Conservation (phyloP, 352 stramenopile genomes). For the Pythium angustatum region DNA sequence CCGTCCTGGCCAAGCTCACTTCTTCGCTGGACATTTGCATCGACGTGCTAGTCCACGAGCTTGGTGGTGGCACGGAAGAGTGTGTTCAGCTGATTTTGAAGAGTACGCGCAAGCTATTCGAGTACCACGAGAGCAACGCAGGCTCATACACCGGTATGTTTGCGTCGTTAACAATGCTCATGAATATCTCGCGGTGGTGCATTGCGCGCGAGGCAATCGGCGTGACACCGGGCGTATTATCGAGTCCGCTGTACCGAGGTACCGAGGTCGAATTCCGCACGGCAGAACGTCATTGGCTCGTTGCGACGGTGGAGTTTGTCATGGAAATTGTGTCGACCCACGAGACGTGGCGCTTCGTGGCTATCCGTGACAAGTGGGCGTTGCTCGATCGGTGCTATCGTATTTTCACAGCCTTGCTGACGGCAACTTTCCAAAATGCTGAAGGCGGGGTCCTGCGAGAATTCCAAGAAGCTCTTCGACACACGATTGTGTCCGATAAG, state of each 20-base stretch:
- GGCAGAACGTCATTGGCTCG: slow-evolving; percentile 47
- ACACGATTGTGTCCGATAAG: slow-evolving; percentile 51
- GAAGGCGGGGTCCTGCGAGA: slow-evolving; percentile 43
- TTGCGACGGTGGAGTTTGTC: slow-evolving; percentile 53
- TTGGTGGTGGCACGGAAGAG: slow-evolving; percentile 48
- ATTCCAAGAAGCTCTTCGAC: slow-evolving; percentile 49
- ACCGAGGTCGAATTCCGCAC: slow-evolving; percentile 21
- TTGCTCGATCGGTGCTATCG: slow-evolving; percentile 55
- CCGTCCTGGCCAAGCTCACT: slow-evolving; percentile 42
- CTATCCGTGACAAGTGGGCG: slow-evolving; percentile 40
- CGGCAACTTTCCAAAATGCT: slow-evolving; percentile 40
- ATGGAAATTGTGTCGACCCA: slow-evolving; percentile 60
- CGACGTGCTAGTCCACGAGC: slow-evolving; percentile 46
- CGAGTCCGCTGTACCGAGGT: neutral
- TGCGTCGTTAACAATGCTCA: slow-evolving; percentile 52
- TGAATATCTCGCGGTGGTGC: slow-evolving; percentile 62
- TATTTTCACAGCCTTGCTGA: slow-evolving; percentile 47
- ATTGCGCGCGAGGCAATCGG: slow-evolving; percentile 47
- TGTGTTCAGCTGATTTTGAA: slow-evolving; percentile 59
- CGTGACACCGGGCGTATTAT: slow-evolving; percentile 1
- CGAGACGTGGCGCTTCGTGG: slow-evolving; percentile 66
- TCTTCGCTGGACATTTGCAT: slow-evolving; percentile 37
- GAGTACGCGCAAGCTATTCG: slow-evolving; percentile 62
- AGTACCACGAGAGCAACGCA: slow-evolving; percentile 48
- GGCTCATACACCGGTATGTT: slow-evolving; percentile 57